Conservation (phyloP, 768 basidiomycete species). For the Lactarius quietus region DNA sequence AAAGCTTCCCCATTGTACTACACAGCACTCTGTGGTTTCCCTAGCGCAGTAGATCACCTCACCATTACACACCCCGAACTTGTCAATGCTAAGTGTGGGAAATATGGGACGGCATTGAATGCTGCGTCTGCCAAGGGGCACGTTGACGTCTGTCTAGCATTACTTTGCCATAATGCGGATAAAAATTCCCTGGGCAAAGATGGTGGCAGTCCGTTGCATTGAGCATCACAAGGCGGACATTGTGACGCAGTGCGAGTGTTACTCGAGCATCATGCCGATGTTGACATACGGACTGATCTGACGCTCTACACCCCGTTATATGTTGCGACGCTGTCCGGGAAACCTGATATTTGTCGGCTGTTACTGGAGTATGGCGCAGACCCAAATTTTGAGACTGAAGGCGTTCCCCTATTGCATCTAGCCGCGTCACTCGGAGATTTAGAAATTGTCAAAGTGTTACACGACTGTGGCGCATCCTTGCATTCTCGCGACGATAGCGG, state of each 20-base stretch:
- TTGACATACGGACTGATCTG: no score
- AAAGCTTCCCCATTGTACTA: no score
- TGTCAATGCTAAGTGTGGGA: not conserved
- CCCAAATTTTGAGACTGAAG: no score
- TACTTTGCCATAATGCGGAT: not conserved
- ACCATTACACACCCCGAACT: not conserved
- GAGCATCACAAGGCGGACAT: not conserved
- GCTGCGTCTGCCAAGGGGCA: not conserved
- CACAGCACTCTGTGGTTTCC: no score
- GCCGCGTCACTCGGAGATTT: not conserved
- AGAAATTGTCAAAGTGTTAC: not conserved
- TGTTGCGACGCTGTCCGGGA: no score
- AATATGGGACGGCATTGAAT: not conserved
- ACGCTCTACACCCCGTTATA: no score
- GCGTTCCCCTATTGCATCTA: no score
- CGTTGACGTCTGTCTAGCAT: not conserved
- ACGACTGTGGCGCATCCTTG: not conserved
- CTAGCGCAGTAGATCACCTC: no score
- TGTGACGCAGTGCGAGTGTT: not conserved
- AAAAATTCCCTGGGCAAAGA: not conserved
- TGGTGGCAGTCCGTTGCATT: not conserved
- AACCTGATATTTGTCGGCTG: no score
- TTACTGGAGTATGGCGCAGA: no score
- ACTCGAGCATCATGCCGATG: no score
- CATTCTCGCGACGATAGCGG: no score